Conservation (phyloP, 768 basidiomycete species). For the Suillus luteus region DNA sequence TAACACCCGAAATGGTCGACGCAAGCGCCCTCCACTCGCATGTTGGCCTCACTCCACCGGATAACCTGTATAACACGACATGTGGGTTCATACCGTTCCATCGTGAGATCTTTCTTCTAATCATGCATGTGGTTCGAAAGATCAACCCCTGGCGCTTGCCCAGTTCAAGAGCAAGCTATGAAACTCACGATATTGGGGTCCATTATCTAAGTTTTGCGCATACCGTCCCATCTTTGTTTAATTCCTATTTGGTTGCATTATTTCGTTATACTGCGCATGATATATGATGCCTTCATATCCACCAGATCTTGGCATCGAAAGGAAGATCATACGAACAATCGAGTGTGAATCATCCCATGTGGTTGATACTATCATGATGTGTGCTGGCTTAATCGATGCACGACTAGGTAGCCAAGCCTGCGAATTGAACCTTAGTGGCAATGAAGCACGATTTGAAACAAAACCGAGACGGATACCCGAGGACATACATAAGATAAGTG, state of each 20-base stretch:
- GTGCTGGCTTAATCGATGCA: background rate
- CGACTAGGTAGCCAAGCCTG: background rate
- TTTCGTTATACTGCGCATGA: background rate
- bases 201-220: background rate
- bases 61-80: slow-evolving; percentile 75
- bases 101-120: background rate
- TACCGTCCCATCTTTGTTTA: no score
- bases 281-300: background rate
- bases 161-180: slow-evolving; percentile 21
- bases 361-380: background rate
- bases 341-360: background rate
- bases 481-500: background rate
- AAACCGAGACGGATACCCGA: background rate
- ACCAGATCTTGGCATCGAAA: background rate
- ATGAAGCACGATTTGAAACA: background rate
- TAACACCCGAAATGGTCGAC: slow-evolving; percentile 91
- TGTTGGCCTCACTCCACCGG: slow-evolving; percentile 65
- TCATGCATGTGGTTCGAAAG: slow-evolving; percentile 17
- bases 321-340: background rate
- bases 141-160: slow-evolving; percentile 35
- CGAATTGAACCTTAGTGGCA: background rate
- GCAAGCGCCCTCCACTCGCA: slow-evolving; percentile 68
- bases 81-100: slow-evolving; percentile 55
- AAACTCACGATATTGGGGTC: slow-evolving; percentile 11
- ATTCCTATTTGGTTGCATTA: background rate